phyloP scores from a whole-genome alignment of 169 alveolate genomes.

The Plasmodium cynomolgi region DNA sequence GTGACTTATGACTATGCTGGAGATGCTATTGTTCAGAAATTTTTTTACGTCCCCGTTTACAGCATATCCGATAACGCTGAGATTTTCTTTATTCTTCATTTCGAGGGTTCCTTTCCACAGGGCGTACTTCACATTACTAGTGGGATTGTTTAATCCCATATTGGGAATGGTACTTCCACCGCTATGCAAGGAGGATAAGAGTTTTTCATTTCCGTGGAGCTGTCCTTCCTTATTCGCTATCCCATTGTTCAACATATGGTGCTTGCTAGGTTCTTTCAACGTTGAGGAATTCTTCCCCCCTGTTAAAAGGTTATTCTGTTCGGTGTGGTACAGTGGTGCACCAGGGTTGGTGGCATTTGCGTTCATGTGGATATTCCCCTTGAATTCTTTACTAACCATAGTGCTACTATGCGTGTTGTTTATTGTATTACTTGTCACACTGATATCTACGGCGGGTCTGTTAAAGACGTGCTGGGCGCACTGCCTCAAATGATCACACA shows the following conservation, averaged over 20 bases:
- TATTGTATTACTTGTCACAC: neutral
- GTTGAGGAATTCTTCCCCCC: neutral
- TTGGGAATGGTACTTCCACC: neutral
- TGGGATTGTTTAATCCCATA: neutral
- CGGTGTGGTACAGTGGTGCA: neutral
- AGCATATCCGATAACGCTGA: constrained; percentile 32
- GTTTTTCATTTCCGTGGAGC: neutral
- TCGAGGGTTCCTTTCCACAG: constrained; percentile 59
- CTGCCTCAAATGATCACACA: constrained; percentile 80
- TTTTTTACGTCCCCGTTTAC: constrained; percentile 22
- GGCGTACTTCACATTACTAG: neutral
- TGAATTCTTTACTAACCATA: neutral
- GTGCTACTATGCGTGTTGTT: neutral
- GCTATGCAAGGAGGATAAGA: neutral
- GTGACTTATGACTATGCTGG: constrained; percentile 44
- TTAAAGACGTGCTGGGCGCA: constrained; percentile 86
- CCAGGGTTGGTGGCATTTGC: neutral
- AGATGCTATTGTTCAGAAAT: constrained; percentile 29
- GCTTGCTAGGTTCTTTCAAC: neutral
- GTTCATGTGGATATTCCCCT: neutral
- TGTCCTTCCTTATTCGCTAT: neutral
- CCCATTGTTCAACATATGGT: neutral
- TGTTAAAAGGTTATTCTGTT: neutral
- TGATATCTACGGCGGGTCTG: constrained; percentile 31
- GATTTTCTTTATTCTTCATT: constrained; percentile 66